These are phyloP conservation scores for Sambucus nigra DNA, from an alignment of 129 eudicot genomes.

Conservation along the genomic window DNA sequence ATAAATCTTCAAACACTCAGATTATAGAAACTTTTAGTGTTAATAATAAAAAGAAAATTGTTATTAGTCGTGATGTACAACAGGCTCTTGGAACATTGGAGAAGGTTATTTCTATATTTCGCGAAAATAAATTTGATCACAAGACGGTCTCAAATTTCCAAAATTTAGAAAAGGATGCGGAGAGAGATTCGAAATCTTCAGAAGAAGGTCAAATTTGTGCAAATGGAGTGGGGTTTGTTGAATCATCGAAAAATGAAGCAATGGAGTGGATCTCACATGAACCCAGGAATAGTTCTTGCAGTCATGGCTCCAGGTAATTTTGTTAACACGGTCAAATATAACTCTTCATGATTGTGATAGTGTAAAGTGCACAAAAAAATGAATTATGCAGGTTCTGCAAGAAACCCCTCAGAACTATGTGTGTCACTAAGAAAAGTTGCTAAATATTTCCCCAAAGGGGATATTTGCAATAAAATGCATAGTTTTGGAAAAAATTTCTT, in stretches of 20 bases:
- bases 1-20: slow-evolving; percentile 5
- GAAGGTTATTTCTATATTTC: slow-evolving; percentile 46
- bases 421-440: no score
- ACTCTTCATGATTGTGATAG: no score
- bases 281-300: slow-evolving; percentile 30
- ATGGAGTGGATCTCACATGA: slow-evolving; percentile 19
- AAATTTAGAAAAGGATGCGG: slow-evolving; percentile 17
- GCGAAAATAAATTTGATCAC: slow-evolving; percentile 30
- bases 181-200: slow-evolving; percentile 14
- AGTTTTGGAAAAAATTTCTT: no score
- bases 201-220: slow-evolving; percentile 14
- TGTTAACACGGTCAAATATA: background rate
- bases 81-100: slow-evolving; percentile 69
- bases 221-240: slow-evolving; percentile 1
- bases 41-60: slow-evolving; percentile 20
- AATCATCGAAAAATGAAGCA: slow-evolving; percentile 13
- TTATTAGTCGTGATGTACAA: slow-evolving; percentile 57
- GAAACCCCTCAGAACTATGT: no score
- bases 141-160: slow-evolving; percentile 17
- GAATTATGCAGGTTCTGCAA: no score
- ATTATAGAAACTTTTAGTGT: slow-evolving; percentile 1
- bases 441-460: no score
- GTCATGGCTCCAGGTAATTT: slow-evolving; percentile 45
- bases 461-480: no score
- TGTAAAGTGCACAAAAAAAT: no score